Evolutionary conservation across 73 alveolate genomes (phyloP).

Genomic region (Paramecium bursaria): DNA sequence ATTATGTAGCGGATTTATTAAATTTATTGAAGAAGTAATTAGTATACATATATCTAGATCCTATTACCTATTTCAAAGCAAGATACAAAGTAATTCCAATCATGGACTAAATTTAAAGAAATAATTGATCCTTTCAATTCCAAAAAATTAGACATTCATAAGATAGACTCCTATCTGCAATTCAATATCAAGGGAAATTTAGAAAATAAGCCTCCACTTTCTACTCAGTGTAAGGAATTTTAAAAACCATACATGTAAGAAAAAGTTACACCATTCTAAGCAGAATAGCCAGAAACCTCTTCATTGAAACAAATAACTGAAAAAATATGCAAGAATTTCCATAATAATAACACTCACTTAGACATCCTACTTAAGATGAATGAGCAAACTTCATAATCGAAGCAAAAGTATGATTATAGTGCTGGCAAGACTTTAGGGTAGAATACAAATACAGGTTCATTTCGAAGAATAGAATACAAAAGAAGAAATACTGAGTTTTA

Average conservation of each 20-base stretch:
- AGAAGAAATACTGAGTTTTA: slow-evolving; percentile 52
- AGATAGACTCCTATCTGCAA: slow-evolving; percentile 17
- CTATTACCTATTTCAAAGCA: slow-evolving; percentile 44
- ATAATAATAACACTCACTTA: slow-evolving; percentile 20
- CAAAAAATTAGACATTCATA: slow-evolving; percentile 15
- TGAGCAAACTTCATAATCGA: background rate
- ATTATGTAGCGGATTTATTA: slow-evolving; percentile 54
- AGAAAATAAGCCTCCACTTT: slow-evolving; percentile 59
- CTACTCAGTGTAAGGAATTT: background rate
- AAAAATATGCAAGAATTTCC: slow-evolving; percentile 29
- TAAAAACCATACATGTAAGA: background rate
- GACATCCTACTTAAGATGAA: slow-evolving; percentile 43
- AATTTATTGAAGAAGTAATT: slow-evolving; percentile 49
- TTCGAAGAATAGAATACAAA: slow-evolving; percentile 51
- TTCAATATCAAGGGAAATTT: slow-evolving; percentile 18
- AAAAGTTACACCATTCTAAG: background rate
- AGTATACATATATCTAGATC: slow-evolving; percentile 4
- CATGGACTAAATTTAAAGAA: slow-evolving; percentile 53
- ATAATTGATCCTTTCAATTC: slow-evolving; percentile 58
- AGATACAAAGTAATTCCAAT: slow-evolving; percentile 43
- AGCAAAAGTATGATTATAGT: background rate
- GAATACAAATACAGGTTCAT: slow-evolving; percentile 6
- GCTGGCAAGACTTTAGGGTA: background rate
- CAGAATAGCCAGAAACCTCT: background rate
- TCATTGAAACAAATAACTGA: slow-evolving; percentile 48